Evolutionary conservation across 2,329 filamentous ascomycete genomes (phyloP).

Genomic region (Dactylellina leptospora): DNA sequence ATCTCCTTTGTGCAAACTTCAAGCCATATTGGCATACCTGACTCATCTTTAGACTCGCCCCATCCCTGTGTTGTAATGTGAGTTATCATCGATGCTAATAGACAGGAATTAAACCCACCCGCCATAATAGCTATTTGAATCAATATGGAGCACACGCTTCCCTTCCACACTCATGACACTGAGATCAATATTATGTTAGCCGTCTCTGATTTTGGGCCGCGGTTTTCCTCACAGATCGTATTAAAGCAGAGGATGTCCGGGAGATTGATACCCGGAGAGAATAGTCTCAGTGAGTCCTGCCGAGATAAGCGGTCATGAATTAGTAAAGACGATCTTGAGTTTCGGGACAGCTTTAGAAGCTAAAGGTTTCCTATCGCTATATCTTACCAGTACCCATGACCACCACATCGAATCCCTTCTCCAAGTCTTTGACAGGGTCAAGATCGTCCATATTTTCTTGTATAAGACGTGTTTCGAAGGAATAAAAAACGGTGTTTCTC

Average conservation of each 20-base stretch:
- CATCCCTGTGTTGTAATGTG: no score
- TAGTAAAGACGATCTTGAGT: no score
- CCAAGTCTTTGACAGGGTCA: constrained; percentile 66
- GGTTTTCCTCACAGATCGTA: no score
- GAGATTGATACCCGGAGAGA: constrained; percentile 80
- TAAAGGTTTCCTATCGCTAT: no score
- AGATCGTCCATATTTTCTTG: constrained; percentile 42
- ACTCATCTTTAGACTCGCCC: constrained; percentile 96
- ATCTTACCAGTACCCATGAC: constrained; percentile 92
- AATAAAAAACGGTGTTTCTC: no score
- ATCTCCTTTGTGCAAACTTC: no score
- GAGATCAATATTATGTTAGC: constrained; percentile 46
- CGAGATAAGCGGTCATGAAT: background rate
- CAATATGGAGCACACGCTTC: constrained; percentile 98
- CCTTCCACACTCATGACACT: constrained; percentile 97
- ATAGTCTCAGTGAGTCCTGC: constrained; percentile 61
- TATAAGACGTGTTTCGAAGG: no score
- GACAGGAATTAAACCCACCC: constrained; percentile 70
- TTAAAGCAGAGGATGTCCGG: background rate
- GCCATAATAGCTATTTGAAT: constrained; percentile 98
- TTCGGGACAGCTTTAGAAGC: no score
- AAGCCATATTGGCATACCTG: constrained; percentile 71
- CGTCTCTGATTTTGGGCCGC: no score
- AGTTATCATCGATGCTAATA: constrained; percentile 58
- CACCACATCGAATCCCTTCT: constrained; percentile 97